phyloP scores from a whole-genome alignment of 2,329 filamentous ascomycete species.

The Aspergillus persii region DNA sequence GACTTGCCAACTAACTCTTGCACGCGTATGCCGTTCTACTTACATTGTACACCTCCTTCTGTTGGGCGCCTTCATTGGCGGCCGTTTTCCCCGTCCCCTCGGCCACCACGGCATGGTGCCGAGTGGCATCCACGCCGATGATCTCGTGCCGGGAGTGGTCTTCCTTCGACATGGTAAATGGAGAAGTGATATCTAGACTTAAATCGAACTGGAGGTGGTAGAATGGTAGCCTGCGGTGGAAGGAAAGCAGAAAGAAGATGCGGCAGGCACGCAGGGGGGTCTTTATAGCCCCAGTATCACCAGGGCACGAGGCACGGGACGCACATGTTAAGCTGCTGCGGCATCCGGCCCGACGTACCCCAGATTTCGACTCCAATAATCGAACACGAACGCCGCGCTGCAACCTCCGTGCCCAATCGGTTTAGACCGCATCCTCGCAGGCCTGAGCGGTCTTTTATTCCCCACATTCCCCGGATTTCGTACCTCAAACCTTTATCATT shows the following conservation, averaged over 20 bases:
- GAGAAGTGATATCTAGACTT: not conserved
- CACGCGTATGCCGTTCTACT: no score
- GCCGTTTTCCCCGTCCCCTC: slow-evolving; percentile 20
- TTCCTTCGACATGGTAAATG: not conserved
- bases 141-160: not conserved
- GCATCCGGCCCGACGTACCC: not conserved
- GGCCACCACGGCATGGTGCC: not conserved
- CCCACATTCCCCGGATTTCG: not conserved
- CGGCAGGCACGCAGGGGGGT: not conserved
- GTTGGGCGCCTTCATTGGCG: slow-evolving; percentile 33
- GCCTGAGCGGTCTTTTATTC: not conserved
- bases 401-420: not conserved
- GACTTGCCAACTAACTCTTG: no score
- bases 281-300: not conserved
- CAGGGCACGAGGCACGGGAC: not conserved
- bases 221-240: not conserved
- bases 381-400: not conserved
- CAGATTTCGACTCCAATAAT: not conserved
- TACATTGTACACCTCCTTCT: slow-evolving; percentile 46
- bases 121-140: not conserved
- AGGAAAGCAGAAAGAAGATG: not conserved
- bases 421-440: not conserved
- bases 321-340: not conserved
- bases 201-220: not conserved
- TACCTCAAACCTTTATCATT: no score